Conservation (phyloP, 2,329 filamentous ascomycete species). For the Cladosporium colombiae region DNA sequence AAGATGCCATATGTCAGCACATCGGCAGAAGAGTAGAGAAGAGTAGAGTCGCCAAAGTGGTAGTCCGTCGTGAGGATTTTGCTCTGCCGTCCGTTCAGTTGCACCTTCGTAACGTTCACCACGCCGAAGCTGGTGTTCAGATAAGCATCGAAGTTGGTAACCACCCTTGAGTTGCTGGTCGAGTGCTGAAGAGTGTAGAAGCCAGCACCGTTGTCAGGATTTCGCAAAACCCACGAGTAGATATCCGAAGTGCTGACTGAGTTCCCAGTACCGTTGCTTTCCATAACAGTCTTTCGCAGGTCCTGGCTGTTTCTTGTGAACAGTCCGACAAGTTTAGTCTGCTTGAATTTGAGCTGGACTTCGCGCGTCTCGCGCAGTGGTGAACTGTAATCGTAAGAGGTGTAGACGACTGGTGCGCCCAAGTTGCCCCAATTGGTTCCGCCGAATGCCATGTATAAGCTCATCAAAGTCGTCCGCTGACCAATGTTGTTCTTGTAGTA, state of each 20-base stretch:
- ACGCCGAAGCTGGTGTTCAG: conserved; percentile 20
- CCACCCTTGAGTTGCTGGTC: conserved; percentile 53
- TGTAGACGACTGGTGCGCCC: conserved; percentile 61
- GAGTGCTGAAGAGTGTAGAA: conserved; percentile 63
- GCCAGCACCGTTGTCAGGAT: conserved; percentile 57
- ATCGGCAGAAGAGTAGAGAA: conserved; percentile 70
- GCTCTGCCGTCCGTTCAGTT: conserved; percentile 63
- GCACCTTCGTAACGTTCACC: conserved; percentile 50
- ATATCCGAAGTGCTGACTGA: conserved; percentile 54
- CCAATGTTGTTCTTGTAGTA: conserved; percentile 64
- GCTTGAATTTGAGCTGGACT: conserved; percentile 62
- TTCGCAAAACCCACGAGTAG: conserved; percentile 58
- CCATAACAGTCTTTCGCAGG: conserved; percentile 56
- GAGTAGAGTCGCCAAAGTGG: conserved; percentile 55
- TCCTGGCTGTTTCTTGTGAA: conserved; percentile 62
- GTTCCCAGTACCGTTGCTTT: conserved; percentile 48
- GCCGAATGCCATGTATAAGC: conserved; percentile 76
- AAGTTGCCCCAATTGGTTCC: conserved; percentile 61
- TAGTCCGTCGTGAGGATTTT: conserved; percentile 69
- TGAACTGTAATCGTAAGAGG: conserved; percentile 60
- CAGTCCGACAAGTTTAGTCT: conserved; percentile 62
- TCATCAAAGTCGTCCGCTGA: conserved; percentile 59
- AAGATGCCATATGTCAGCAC: conserved; percentile 70
- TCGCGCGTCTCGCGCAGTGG: conserved; percentile 54
- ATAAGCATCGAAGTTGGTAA: conserved; percentile 39